These are phyloP conservation scores for Yamadazyma atmosphaerica DNA, from an alignment of 1,139 yeast species.

Conservation along the genomic window DNA sequence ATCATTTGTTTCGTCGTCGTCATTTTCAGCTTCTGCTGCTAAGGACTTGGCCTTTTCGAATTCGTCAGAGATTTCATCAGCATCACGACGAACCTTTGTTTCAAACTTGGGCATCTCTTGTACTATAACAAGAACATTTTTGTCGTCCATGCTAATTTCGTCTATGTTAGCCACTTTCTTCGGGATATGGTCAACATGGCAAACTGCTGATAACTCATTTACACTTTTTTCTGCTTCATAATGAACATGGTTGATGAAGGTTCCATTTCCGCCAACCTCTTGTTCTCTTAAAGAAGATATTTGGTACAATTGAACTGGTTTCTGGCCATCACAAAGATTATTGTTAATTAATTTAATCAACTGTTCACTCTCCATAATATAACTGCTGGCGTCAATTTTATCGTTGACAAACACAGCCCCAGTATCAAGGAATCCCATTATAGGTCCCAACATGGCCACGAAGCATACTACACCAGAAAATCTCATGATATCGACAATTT, in stretches of 20 bases:
- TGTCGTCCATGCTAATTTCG: constrained; percentile 19
- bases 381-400: constrained; percentile 8
- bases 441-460: constrained; percentile 4
- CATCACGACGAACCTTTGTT: neutral
- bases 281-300: neutral
- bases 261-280: constrained; percentile 13
- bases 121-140: constrained; percentile 10
- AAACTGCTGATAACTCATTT: constrained; percentile 15
- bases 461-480: constrained; percentile 4
- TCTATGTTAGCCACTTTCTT: constrained; percentile 6
- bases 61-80: constrained; percentile 22
- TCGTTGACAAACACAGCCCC: constrained; percentile 12
- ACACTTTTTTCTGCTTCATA: constrained; percentile 24
- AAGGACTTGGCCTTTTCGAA: constrained; percentile 32
- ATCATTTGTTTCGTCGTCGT: constrained; percentile 19
- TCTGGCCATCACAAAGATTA: constrained; percentile 5
- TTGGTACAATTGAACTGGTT: constrained; percentile 4
- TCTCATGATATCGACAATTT: constrained; percentile 1
- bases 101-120: constrained; percentile 14
- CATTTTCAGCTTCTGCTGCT: constrained; percentile 26
- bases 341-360: constrained; percentile 7
- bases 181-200: neutral
- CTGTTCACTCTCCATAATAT: constrained; percentile 10
- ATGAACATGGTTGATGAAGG: constrained; percentile 30
- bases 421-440: constrained; percentile 13